Evolutionary conservation across 2,329 filamentous ascomycete species (phyloP), one percentile per base, ranked within the genome.

Genomic region (Fusarium sp.): DNA sequence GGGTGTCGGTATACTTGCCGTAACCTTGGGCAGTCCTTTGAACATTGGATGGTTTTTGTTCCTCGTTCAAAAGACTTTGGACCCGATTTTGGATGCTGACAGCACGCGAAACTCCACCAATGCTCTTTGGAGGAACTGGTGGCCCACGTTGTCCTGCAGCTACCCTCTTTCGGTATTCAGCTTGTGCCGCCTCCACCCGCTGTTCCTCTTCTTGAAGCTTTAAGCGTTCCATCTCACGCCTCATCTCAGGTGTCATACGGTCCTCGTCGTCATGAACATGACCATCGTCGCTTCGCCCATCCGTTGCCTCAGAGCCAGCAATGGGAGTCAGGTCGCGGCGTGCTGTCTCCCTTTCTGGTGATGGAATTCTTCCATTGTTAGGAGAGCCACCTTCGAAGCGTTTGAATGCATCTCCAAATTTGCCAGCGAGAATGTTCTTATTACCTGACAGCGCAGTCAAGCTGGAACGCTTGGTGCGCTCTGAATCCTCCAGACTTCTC

Each of bases 321-420:
- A 95, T 93, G 0, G 93, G 91, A 16, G 91, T 92, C 40, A 92
- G 81, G 73, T 80, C 85, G 80, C 79, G 84, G 65, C 77, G 85
- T 70, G 81, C 85, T 29, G 80, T 74, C 56, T 84, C 84, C 73
- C 84, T 85, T 27, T 83, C 79, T 6, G 85, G 86, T 8, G 86
- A 87, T 3, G 85, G 83, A 16, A 84, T 83, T 38, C 84, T 81
- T 9, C 77, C 18, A 74, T 75, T 14, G 72, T 68, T 24, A 51
- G 70, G 75, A 76, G 64, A 79, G 63, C 84, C 87, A 25, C 84
- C 86, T 79, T 99, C 96, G 73, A 98, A 98, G 8, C 92, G 88
- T 76, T 95, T 94, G 82, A 98, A 98, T 5, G 95, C 95, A 75
- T 98, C 95, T 1, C 95, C 94, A 78, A 98, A 98, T 73, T 92